These are phyloP conservation scores for Ustilago trichophora DNA, from an alignment of 1,284 basidiomycete species.

Conservation along the genomic window DNA sequence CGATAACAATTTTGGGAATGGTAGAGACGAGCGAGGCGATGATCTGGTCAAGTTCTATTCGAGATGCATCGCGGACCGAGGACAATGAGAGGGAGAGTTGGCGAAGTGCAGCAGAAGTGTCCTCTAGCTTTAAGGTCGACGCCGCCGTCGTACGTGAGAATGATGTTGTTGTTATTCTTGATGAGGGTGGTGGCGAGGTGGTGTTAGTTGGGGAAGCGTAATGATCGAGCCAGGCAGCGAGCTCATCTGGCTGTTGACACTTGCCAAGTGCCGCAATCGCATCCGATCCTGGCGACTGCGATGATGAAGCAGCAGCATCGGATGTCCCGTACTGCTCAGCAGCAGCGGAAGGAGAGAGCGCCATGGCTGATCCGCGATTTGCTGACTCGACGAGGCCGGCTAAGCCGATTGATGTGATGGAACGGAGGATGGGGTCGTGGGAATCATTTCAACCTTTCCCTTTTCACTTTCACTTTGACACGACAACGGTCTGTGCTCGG, in stretches of 20 bases:
- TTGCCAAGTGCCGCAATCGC: conserved; percentile 19
- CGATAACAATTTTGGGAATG: conserved; percentile 34
- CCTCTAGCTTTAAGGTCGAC: conserved; percentile 13
- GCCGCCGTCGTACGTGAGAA: neutral
- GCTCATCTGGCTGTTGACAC: conserved; percentile 1
- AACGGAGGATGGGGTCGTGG: neutral
- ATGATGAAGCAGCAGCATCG: neutral
- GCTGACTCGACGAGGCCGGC: neutral
- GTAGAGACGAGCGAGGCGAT: conserved; percentile 29
- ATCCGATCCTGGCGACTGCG: conserved; percentile 1
- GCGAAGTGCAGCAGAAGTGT: conserved; percentile 14
- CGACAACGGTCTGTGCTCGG: conserved; percentile 23
- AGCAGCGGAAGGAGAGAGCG: conserved; percentile 14
- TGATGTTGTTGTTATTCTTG: neutral
- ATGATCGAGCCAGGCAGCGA: conserved; percentile 35
- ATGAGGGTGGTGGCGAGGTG: neutral
- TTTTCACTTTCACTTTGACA: too few species aligned
- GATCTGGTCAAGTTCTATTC: conserved; percentile 32
- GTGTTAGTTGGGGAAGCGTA: neutral
- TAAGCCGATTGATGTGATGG: neutral
- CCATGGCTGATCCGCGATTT: conserved; percentile 6
- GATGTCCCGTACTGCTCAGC: conserved; percentile 11
- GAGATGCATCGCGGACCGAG: conserved; percentile 24
- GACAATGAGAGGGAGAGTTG: conserved; percentile 28
- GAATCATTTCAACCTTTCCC: too few species aligned